Percentiles rank a stretch among this genome's conserved stretches.
phyloP scores from a whole-genome alignment of 176 grass and related monocot genomes.

The Aegilops tauschii region DNA sequence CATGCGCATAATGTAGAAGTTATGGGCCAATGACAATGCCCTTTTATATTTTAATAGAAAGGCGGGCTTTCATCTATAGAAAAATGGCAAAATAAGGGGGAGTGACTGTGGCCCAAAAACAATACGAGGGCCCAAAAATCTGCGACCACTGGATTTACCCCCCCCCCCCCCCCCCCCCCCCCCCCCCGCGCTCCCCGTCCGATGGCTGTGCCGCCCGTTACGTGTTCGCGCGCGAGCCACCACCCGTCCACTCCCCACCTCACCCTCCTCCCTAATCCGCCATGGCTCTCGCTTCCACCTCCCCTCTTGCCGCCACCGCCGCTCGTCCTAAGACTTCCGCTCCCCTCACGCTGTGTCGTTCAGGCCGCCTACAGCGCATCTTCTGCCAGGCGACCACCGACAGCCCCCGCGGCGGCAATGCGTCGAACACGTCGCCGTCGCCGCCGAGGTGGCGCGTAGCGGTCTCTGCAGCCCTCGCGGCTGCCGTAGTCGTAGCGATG shows the following conservation, averaged over 20 bases:
- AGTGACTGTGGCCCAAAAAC: not conserved
- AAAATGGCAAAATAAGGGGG: too few relatives aligned
- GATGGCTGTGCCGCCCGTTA: not conserved
- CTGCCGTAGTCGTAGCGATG: slow-evolving; percentile 41
- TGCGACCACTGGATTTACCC: not conserved
- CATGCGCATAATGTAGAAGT: too few relatives aligned
- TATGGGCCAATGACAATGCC: not conserved
- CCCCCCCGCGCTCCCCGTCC: not conserved
- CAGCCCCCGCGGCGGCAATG: slow-evolving; percentile 23
- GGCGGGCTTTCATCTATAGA: too few relatives aligned
- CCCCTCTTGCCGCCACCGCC: slow-evolving; percentile 32
- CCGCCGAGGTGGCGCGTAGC: slow-evolving; percentile 56
- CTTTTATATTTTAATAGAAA: too few relatives aligned
- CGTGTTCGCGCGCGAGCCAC: slow-evolving; percentile 70
- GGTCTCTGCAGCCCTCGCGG: slow-evolving; percentile 69
- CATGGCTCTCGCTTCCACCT: slow-evolving; percentile 64
- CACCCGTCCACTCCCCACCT: slow-evolving; percentile 11
- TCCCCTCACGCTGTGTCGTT: not conserved
- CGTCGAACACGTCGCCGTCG: slow-evolving; percentile 39
- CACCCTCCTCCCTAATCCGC: slow-evolving; percentile 17
- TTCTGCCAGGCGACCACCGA: slow-evolving; percentile 49
- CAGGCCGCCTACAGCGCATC: slow-evolving; percentile 28
- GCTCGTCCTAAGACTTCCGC: not conserved
- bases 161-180: too few relatives aligned
- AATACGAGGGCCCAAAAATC: not conserved